Evolutionary conservation across 2,329 filamentous ascomycete species (phyloP).

Genomic region (Dactylonectria estremocensis): DNA sequence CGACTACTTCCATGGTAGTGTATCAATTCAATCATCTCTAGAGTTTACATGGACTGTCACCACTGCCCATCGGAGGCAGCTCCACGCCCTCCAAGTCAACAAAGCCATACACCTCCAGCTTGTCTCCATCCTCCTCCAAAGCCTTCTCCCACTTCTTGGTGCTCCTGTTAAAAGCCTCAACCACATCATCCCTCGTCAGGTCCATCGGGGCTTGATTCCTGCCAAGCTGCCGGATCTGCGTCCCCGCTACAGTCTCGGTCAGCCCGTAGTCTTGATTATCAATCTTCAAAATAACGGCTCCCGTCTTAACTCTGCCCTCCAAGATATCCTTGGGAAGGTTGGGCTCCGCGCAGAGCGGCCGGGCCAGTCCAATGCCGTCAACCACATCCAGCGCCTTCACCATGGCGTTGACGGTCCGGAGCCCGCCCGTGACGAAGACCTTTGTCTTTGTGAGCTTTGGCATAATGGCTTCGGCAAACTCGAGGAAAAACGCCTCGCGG

Average conservation of each 20-base stretch:
- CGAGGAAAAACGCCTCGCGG: constrained; percentile 73
- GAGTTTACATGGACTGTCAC: constrained; percentile 1
- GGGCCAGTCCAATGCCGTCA: constrained; percentile 72
- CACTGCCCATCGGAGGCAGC: constrained; percentile 1
- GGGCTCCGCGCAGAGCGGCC: constrained; percentile 44
- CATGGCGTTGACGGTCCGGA: constrained; percentile 71
- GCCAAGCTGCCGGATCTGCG: constrained; percentile 8
- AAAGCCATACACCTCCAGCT: background rate
- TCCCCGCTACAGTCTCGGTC: constrained; percentile 4
- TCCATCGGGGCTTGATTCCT: constrained; percentile 5
- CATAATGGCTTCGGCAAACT: constrained; percentile 70
- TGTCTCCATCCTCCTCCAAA: constrained; percentile 2
- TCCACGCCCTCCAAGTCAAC: background rate
- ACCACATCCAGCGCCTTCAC: constrained; percentile 69
- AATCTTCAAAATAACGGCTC: background rate
- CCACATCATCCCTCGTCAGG: background rate
- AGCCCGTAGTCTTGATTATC: background rate
- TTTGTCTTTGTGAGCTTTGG: constrained; percentile 64
- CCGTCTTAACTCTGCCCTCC: constrained; percentile 4
- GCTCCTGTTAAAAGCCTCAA: constrained; percentile 1
- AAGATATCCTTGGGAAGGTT: background rate
- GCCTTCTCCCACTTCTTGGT: background rate
- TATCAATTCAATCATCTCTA: too few species aligned
- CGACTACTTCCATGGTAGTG: too few species aligned
- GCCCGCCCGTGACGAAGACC: constrained; percentile 72